Conservation (phyloP, 129 eudicot species). For the Apium graveolens region DNA sequence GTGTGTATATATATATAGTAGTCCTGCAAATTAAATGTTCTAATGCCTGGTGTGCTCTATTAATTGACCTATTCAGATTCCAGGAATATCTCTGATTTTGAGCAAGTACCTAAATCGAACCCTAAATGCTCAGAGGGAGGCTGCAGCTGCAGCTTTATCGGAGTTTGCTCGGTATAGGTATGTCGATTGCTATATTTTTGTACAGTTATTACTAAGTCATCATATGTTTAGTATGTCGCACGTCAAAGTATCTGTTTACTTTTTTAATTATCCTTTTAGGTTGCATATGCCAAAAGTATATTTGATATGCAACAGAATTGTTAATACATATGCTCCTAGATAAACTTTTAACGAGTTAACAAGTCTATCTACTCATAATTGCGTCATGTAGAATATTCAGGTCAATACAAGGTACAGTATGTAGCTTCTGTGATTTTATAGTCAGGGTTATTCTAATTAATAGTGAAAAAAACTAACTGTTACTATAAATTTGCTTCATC, state of each 20-base stretch:
- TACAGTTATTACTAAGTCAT: not conserved
- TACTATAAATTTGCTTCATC: not conserved
- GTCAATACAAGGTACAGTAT: not conserved
- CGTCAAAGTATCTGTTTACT: not conserved
- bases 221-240: not conserved
- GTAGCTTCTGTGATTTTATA: not conserved
- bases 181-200: not conserved
- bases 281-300: not conserved
- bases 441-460: not conserved
- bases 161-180: constrained; percentile 87
- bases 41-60: not conserved
- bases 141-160: constrained; percentile 96
- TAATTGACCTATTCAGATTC: constrained; percentile 37
- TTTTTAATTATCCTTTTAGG: not conserved
- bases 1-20: not conserved
- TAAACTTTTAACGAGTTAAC: not conserved
- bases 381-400: not conserved
- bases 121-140: constrained; percentile 68
- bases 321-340: not conserved
- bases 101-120: constrained; percentile 61
- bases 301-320: not conserved
- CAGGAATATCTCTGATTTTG: constrained; percentile 49
- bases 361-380: not conserved
- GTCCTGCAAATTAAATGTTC: constrained; percentile 6
- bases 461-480: not conserved